Base-by-base conservation (phyloP, 1,139 yeast species). In the Sugiyamaella paludigena region DNA sequence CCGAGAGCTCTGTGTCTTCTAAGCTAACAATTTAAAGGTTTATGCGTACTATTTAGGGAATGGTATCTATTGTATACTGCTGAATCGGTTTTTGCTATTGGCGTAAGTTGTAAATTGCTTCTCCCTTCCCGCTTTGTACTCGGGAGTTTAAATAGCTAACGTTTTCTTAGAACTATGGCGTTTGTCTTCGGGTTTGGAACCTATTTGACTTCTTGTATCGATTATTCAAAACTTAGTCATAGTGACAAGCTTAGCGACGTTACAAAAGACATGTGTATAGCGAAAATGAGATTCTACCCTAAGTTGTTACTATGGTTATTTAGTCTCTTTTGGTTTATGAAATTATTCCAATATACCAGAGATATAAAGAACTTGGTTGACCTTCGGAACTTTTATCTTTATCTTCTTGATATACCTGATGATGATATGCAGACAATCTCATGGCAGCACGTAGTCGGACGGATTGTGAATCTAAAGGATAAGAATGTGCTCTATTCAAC, bases 401-500 rank as follows among this genome's bases (percentile, higher is more conserved):
- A 87, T 56, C 71, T 92, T 48, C 73, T 92, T 28, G 80, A 80
- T 16, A 81, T 91, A 19, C 68, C 80, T 2, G 92, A 87, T 59
- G 83, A 82, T 51, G 98, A 92, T 60, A 72, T 92, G 56, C 95
- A 87, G 73, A 91, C 98, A 0, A 87, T 94, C 12, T 83, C 95
- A 15, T 92, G 98, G 98, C 87, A 84, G 51, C 80, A 83, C 19
- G 84, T 92, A 0, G 94, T 89, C n/a, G 83, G 81, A 52, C 78
- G 88, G 41, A 70, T 94, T 16, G 81, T 87, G 79, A 69, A 76
- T 9, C 69, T 92, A 45, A 80, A 87, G 58, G 92, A 88, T 58
- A 87, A 84, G 58, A 92, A 92, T 67, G 87, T 94, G 13, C 68
- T 81, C 15, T 81, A 87, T 0, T 75, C 83, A 6, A 34, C 40